Conservation (phyloP, 169 alveolate species). For the Plasmodium gonderi region DNA sequence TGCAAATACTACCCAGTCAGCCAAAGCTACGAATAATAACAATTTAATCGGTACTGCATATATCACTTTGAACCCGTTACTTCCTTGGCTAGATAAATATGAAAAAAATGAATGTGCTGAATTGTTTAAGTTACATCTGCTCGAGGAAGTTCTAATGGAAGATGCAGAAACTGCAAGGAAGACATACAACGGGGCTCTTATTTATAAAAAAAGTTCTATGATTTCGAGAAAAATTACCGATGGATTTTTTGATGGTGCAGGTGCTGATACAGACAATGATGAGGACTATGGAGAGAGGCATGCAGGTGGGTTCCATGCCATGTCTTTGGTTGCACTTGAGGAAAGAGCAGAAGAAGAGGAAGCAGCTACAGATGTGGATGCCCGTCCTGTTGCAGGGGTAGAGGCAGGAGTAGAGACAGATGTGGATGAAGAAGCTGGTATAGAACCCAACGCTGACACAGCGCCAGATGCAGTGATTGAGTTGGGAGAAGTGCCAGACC, state of each 20-base stretch:
- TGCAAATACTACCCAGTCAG: not conserved
- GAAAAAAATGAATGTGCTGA: constrained; percentile 83
- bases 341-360: not conserved
- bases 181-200: constrained; percentile 40
- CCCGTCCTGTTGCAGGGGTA: not conserved
- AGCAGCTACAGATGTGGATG: not conserved
- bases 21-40: constrained; percentile 54
- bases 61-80: constrained; percentile 83
- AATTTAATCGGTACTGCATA: constrained; percentile 84
- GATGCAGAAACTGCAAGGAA: constrained; percentile 82
- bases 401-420: not conserved
- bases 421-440: not conserved
- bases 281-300: constrained; percentile 1
- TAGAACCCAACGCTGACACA: too few species aligned
- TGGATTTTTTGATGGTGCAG: constrained; percentile 11
- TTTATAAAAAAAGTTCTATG: constrained; percentile 65
- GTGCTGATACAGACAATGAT: not conserved
- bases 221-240: constrained; percentile 36
- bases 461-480: not conserved
- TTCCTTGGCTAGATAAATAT: constrained; percentile 87
- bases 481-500: not conserved
- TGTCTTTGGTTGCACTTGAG: constrained; percentile 20
- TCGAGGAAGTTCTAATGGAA: constrained; percentile 84
- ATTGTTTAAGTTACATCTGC: constrained; percentile 81
- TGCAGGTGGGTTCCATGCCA: not conserved